Evolutionary conservation across 306 rosid species (phyloP).

Genomic region (Cicer bijugum): DNA sequence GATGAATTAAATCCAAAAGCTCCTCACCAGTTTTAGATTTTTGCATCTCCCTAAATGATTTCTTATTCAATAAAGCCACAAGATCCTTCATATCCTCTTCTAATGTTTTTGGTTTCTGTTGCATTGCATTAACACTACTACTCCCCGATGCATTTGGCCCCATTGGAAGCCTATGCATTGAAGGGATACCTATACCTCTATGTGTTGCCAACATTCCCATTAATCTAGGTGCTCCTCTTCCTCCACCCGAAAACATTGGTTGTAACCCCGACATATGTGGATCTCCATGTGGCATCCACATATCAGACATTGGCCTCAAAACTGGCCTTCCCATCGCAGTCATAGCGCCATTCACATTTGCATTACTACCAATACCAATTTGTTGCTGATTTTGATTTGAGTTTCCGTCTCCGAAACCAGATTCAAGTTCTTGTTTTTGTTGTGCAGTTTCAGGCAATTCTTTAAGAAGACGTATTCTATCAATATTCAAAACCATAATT

Average conservation of each 20-base stretch:
- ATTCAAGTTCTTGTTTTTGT: constrained; percentile 51
- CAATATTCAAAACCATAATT: constrained; percentile 78
- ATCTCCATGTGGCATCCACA: constrained; percentile 83
- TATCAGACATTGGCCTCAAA: constrained; percentile 64
- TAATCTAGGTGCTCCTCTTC: constrained; percentile 66
- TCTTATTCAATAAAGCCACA: constrained; percentile 88
- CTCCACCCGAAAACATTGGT: constrained; percentile 68
- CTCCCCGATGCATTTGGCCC: constrained; percentile 60
- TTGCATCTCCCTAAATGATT: constrained; percentile 79
- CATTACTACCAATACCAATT: constrained; percentile 31
- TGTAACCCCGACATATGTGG: constrained; percentile 60
- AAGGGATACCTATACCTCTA: constrained; percentile 67
- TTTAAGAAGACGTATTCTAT: constrained; percentile 74
- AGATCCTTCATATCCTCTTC: constrained; percentile 93
- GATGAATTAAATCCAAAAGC: constrained; percentile 92
- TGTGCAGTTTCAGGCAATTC: constrained; percentile 82
- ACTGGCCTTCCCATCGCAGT: constrained; percentile 66
- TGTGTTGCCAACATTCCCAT: constrained; percentile 70
- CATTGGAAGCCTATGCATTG: constrained; percentile 70
- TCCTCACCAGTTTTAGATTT: constrained; percentile 93
- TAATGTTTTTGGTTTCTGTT: constrained; percentile 58
- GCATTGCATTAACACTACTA: constrained; percentile 53
- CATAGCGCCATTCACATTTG: constrained; percentile 62
- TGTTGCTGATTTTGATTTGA: constrained; percentile 61
- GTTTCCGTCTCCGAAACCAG: constrained; percentile 57